Conservation (phyloP, 2,329 filamentous ascomycete species). For the Aureobasidium sp. region DNA sequence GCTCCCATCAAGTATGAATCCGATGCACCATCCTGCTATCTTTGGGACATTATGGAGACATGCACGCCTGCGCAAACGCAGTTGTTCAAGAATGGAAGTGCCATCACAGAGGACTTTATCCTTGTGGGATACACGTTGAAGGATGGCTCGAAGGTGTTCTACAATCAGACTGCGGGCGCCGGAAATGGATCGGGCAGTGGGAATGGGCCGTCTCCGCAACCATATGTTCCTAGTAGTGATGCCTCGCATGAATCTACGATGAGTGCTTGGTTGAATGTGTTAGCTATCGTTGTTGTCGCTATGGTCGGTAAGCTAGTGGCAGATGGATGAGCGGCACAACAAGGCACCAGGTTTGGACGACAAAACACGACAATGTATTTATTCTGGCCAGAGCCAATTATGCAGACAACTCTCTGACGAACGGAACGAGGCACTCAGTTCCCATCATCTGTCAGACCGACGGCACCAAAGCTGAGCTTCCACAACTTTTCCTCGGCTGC, state of each 20-base stretch:
- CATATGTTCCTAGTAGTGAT: neutral
- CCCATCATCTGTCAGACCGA: conserved; percentile 18
- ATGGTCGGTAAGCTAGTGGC: too few relatives aligned
- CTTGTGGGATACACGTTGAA: neutral
- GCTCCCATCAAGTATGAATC: neutral
- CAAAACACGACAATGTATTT: too few relatives aligned
- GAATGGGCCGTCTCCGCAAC: neutral
- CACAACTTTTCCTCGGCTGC: neutral
- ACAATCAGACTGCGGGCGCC: neutral
- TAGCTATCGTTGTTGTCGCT: neutral
- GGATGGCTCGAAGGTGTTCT: neutral
- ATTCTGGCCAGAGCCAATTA: too few relatives aligned
- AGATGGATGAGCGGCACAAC: too few relatives aligned
- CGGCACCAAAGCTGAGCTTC: conserved; percentile 24
- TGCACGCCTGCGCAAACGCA: conserved; percentile 38
- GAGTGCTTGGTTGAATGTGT: neutral
- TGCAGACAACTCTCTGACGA: too few relatives aligned
- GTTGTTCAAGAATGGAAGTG: conserved; percentile 36
- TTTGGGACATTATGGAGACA: conserved; percentile 28
- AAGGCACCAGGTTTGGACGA: too few relatives aligned
- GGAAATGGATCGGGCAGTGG: neutral
- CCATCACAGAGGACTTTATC: conserved; percentile 39
- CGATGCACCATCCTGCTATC: conserved; percentile 31
- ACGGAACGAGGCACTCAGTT: neutral
- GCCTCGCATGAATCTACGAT: neutral